Conservation (phyloP, 257 asterid genomes). For the Solanum pinnatisectum region DNA sequence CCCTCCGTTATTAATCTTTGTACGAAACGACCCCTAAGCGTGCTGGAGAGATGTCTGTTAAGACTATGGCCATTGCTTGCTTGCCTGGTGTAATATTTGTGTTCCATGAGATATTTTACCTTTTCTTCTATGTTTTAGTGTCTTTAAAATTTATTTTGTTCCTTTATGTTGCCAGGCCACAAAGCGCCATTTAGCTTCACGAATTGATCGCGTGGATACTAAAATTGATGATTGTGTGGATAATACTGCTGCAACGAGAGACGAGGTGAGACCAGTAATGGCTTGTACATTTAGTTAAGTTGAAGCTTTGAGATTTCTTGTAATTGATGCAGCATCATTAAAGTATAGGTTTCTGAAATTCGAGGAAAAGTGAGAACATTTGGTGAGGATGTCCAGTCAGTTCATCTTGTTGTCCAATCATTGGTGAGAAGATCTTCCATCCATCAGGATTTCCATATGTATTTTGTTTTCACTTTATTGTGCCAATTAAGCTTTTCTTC, state of each 20-base stretch:
- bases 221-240: conserved; percentile 69
- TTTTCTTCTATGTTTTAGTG: background rate
- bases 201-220: conserved; percentile 57
- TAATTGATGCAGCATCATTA: background rate
- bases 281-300: background rate
- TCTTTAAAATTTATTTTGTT: background rate
- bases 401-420: conserved; percentile 58
- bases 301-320: conserved; percentile 1
- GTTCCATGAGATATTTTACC: background rate
- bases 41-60: background rate
- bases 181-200: conserved; percentile 54
- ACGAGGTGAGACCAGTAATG: conserved; percentile 43
- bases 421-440: conserved; percentile 45
- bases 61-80: background rate
- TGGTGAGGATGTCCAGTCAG: conserved; percentile 50
- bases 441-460: background rate
- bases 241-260: conserved; percentile 46
- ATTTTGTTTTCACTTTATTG: background rate
- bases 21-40: background rate
- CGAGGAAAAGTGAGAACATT: conserved; percentile 52
- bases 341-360: conserved; percentile 46
- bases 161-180: conserved; percentile 46
- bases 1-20: background rate
- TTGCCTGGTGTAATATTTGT: background rate
- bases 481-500: background rate